Conservation (phyloP, 805 yeast genomes). For the Cyberlindnera mycetangii region DNA sequence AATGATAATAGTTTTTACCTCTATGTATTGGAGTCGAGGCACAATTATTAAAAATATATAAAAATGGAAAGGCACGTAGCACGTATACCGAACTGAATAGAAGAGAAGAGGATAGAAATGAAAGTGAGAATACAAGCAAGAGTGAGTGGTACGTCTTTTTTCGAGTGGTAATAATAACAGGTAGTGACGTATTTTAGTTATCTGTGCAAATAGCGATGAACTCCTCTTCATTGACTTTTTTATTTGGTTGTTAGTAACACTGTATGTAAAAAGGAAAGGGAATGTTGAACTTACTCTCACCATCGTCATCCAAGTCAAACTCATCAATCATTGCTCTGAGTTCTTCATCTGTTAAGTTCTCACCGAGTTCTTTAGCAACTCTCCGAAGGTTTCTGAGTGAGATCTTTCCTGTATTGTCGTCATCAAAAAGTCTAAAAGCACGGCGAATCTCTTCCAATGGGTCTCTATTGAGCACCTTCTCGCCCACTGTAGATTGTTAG, state of each 20-base stretch:
- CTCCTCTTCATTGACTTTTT: constrained; percentile 69
- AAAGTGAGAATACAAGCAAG: too few relatives aligned
- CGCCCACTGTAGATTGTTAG: constrained; percentile 53
- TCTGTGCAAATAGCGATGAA: constrained; percentile 87
- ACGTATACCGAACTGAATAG: too few relatives aligned
- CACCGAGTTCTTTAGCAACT: constrained; percentile 91
- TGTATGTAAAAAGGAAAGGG: not conserved
- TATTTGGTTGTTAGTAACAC: not conserved
- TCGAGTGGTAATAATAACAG: too few relatives aligned
- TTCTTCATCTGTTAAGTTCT: constrained; percentile 88
- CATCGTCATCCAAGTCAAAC: constrained; percentile 94
- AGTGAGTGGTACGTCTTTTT: too few relatives aligned
- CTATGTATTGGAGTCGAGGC: too few relatives aligned
- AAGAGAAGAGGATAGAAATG: too few relatives aligned
- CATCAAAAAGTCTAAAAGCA: constrained; percentile 88
- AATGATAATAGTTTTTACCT: too few relatives aligned
- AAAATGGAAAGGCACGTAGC: too few relatives aligned
- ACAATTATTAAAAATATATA: too few relatives aligned
- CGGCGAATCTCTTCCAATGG: constrained; percentile 89
- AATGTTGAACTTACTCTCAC: constrained; percentile 50
- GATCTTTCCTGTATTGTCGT: constrained; percentile 83
- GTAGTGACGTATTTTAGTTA: too few relatives aligned
- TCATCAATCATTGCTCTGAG: constrained; percentile 96
- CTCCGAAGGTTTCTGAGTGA: constrained; percentile 77
- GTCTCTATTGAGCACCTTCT: constrained; percentile 79